These are phyloP conservation scores for Auricularia sp. DNA, from an alignment of 768 basidiomycete species.

Conservation along the genomic window DNA sequence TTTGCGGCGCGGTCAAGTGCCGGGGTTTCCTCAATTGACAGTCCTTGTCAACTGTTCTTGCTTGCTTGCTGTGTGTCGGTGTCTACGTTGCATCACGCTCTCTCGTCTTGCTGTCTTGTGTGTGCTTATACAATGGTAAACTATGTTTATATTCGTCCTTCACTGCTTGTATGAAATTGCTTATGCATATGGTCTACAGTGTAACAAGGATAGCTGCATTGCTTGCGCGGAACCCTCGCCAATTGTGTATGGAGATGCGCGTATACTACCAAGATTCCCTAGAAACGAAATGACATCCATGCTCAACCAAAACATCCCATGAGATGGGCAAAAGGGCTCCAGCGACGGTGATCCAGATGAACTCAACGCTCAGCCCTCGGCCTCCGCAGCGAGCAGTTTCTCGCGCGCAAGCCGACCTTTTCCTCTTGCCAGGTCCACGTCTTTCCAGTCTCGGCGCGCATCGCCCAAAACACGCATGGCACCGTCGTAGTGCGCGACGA, in stretches of 20 bases:
- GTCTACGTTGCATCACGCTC: not conserved
- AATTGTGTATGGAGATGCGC: too few relatives aligned
- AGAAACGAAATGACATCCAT: too few relatives aligned
- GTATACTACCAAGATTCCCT: too few relatives aligned
- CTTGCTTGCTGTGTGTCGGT: not conserved
- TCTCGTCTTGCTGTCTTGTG: not conserved
- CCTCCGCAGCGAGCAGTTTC: slow-evolving; percentile 29
- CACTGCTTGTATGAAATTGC: not conserved
- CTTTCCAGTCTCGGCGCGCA: slow-evolving; percentile 49
- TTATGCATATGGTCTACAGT: not conserved
- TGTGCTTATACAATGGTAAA: not conserved
- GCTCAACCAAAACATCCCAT: too few relatives aligned
- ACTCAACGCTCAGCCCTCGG: not conserved
- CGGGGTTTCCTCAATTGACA: slow-evolving; percentile 90
- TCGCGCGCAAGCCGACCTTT: slow-evolving; percentile 67
- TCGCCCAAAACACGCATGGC: slow-evolving; percentile 35
- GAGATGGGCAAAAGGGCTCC: too few relatives aligned
- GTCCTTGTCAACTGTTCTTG: not conserved
- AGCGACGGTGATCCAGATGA: too few relatives aligned
- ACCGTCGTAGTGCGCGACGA: slow-evolving; percentile 44
- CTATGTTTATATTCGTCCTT: not conserved
- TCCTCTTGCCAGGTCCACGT: slow-evolving; percentile 60
- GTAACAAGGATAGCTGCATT: not conserved
- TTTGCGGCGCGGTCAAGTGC: slow-evolving; percentile 84
- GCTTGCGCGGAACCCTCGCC: not conserved